Evolutionary conservation across 176 grass and related monocot species (phyloP).

Genomic region (Tillandsia leiboldiana): DNA sequence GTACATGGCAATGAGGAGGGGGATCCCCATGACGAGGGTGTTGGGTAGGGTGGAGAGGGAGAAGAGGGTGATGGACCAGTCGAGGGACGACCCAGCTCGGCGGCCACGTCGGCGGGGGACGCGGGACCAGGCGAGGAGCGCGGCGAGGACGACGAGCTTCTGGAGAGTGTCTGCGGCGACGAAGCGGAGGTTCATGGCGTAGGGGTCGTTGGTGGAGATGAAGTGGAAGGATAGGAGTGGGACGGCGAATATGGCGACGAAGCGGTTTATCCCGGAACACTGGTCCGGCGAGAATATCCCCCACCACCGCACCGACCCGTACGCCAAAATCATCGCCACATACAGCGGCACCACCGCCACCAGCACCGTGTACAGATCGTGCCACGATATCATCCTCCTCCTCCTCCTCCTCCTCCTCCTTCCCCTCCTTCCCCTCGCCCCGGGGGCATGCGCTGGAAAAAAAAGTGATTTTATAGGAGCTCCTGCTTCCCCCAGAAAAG

Average conservation of each 20-base stretch:
- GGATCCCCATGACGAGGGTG: conserved; percentile 82
- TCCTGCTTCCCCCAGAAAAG: not conserved
- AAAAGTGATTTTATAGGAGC: not conserved
- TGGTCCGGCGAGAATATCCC: conserved; percentile 64
- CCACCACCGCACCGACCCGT: conserved; percentile 66
- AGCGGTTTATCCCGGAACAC: conserved; percentile 88
- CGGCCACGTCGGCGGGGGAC: conserved; percentile 3
- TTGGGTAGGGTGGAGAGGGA: conserved; percentile 65
- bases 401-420: too few relatives aligned
- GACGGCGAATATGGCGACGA: conserved; percentile 77
- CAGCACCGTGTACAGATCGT: conserved; percentile 63
- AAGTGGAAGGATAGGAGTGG: conserved; percentile 89
- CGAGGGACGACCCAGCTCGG: conserved; percentile 21
- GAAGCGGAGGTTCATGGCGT: conserved; percentile 76
- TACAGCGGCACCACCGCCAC: conserved; percentile 78
- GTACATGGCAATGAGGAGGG: conserved; percentile 74
- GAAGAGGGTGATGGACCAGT: conserved; percentile 76
- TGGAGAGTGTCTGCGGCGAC: conserved; percentile 77
- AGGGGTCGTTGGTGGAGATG: conserved; percentile 75
- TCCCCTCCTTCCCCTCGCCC: too few relatives aligned
- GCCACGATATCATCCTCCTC: conserved; percentile 38
- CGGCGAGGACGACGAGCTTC: conserved; percentile 59
- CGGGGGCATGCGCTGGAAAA: too few relatives aligned
- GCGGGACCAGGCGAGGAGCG: conserved; percentile 33
- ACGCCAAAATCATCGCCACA: conserved; percentile 70